These are phyloP conservation scores for Artomyces pyxidatus DNA, from an alignment of 768 basidiomycete species.

Conservation along the genomic window DNA sequence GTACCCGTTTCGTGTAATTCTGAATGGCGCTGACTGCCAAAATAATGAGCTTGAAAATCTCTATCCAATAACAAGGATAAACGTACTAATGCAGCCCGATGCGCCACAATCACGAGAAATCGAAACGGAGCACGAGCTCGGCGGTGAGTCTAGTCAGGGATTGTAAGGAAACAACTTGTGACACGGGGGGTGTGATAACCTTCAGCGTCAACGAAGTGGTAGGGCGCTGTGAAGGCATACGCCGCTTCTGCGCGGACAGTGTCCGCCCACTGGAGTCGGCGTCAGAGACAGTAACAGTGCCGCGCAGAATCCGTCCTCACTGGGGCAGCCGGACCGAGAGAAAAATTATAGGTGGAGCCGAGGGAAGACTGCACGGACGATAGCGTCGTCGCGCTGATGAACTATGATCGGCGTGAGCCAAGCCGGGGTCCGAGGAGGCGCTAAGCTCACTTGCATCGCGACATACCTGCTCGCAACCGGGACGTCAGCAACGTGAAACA, in stretches of 20 bases:
- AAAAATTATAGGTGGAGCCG: constrained; percentile 33
- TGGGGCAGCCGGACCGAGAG: constrained; percentile 42
- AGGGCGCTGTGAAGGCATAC: constrained; percentile 21
- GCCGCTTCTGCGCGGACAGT: constrained; percentile 32
- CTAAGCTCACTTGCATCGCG: constrained; percentile 6
- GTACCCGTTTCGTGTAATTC: constrained; percentile 46
- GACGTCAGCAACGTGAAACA: not conserved
- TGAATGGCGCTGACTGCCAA: constrained; percentile 43
- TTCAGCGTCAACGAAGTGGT: constrained; percentile 45
- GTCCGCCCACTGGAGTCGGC: constrained; percentile 40
- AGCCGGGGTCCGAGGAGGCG: not conserved
- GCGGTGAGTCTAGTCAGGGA: constrained; percentile 33
- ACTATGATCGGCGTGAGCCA: constrained; percentile 24
- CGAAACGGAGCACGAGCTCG: constrained; percentile 41
- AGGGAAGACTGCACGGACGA: constrained; percentile 39
- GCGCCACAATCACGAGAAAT: constrained; percentile 38
- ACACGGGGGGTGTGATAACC: too few relatives aligned
- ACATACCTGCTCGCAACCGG: not conserved
- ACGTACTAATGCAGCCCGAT: constrained; percentile 23
- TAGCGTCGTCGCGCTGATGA: constrained; percentile 39
- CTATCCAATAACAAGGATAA: not conserved
- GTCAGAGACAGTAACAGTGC: not conserved
- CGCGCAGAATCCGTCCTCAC: constrained; percentile 24
- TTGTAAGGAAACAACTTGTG: too few relatives aligned
- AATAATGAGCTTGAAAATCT: not conserved